Evolutionary conservation across 2,329 filamentous ascomycete species (phyloP), one percentile per base, ranked within the genome.

Genomic region (Zymoseptoria pseudotritici): DNA sequence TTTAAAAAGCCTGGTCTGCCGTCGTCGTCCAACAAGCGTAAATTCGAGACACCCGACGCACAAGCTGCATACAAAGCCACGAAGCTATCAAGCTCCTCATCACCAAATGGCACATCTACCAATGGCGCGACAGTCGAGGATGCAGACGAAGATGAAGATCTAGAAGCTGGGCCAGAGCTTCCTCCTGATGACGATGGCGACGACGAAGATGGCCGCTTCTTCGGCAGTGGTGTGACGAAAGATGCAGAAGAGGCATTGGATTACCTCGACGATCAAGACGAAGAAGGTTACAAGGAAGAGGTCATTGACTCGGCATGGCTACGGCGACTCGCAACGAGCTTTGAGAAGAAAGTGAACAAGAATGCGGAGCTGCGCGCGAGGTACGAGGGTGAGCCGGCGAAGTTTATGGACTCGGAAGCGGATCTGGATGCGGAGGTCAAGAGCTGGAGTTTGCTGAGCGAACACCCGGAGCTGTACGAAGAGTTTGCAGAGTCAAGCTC

Each of bases 161-260:
- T 69, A 22, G 71, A 75, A 60, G 72, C 72, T 17, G 73, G 73
- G 4, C 73, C 73, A 1, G 66, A 69, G 21, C 66, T 73, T 17
- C 72, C 72, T 3, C 71, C 70, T 5, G 81, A 84, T 54, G 78
- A 82, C 2, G 79, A 80, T 50, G 75, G 78, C 73, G 77, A 75
- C 11, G 89, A 93, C 66, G 91, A 96, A 57, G 94, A 96, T 65
- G 94, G 93, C 0, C 87, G 94, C 10, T 99, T 99, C 79, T 99
- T 97, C 69, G 94, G 93, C 51, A 90, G 91, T 57, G 94, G 94
- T 36, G 88, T 99, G 68, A 90, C 88, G 24, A 82, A 86, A 60
- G 83, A 90, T 66, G 91, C 95, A 65, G 87, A 86, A 2, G 84
- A 91, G 67, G 90, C 94, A 20, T 82, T 99, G 70, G 89, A 97